Evolutionary conservation across 192 early-diverging fungal species (phyloP).

Genomic region (Lunasporangiospora selenospora): DNA sequence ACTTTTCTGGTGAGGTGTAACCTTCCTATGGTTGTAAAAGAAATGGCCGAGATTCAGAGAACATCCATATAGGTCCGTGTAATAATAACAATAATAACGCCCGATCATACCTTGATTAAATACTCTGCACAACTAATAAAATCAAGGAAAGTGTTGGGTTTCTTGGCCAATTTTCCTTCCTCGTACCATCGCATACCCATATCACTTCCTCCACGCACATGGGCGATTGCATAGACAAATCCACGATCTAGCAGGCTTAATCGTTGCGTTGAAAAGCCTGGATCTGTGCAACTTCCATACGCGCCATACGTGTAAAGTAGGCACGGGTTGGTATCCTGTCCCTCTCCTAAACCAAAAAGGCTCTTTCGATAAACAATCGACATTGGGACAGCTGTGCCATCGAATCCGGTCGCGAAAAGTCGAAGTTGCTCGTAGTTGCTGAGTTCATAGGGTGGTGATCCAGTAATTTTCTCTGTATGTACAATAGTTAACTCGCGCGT

Average conservation of each 20-base stretch:
- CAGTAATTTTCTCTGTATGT: slow-evolving; percentile 30
- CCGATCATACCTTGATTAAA: slow-evolving; percentile 55
- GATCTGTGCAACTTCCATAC: slow-evolving; percentile 77
- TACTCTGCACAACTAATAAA: slow-evolving; percentile 70
- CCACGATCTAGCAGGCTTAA: slow-evolving; percentile 79
- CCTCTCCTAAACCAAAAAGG: slow-evolving; percentile 35
- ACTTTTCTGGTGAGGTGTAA: slow-evolving; percentile 51
- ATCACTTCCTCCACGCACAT: slow-evolving; percentile 84
- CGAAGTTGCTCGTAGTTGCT: slow-evolving; percentile 51
- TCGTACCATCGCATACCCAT: slow-evolving; percentile 82
- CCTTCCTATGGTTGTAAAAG: slow-evolving; percentile 29
- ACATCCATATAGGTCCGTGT: neutral
- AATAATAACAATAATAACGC: neutral
- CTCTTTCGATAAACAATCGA: slow-evolving; percentile 64
- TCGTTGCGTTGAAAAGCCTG: slow-evolving; percentile 75
- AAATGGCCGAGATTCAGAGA: neutral
- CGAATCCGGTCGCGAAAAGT: slow-evolving; percentile 51
- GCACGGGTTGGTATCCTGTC: slow-evolving; percentile 55
- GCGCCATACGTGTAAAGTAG: slow-evolving; percentile 82
- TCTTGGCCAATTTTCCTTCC: slow-evolving; percentile 71
- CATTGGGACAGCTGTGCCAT: slow-evolving; percentile 60
- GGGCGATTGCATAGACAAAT: slow-evolving; percentile 80
- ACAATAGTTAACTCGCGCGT: slow-evolving; percentile 37
- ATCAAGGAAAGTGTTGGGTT: slow-evolving; percentile 76
- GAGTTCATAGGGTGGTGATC: slow-evolving; percentile 45